Conservation (phyloP, 176 grass and related monocot species). For the Oryza meridionalis region DNA sequence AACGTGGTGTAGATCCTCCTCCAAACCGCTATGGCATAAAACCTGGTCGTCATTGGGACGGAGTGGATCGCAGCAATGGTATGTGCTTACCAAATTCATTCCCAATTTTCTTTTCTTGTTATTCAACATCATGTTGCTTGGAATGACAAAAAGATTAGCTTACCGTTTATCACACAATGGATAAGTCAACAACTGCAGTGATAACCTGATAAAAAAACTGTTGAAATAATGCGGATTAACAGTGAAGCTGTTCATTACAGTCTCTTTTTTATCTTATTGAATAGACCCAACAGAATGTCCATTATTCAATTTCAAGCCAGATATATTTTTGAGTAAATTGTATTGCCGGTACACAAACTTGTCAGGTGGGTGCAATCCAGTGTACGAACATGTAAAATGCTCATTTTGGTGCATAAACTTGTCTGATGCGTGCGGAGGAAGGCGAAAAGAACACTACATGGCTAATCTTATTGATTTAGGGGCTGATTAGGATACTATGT, state of each 20-base stretch:
- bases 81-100: conserved; percentile 29
- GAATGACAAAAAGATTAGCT: conserved; percentile 6
- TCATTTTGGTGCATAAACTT: too few species aligned
- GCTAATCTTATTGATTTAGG: too few species aligned
- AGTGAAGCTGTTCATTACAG: not conserved
- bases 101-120: conserved; percentile 22
- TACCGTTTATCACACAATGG: not conserved
- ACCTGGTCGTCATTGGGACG: conserved; percentile 93
- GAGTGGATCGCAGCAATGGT: conserved; percentile 93
- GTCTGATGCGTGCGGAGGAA: too few species aligned
- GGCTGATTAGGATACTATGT: too few species aligned
- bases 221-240: not conserved
- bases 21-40: conserved; percentile 87
- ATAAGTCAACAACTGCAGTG: not conserved
- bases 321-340: conserved; percentile 27
- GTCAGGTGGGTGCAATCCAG: too few species aligned
- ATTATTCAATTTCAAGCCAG: conserved; percentile 11
- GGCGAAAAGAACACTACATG: too few species aligned
- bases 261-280: not conserved
- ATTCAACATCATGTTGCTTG: not conserved
- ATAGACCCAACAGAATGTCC: not conserved
- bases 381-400: too few species aligned
- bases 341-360: too few species aligned
- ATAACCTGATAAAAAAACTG: not conserved
- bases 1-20: conserved; percentile 86